These are phyloP conservation scores for Talaromyces thailandensis DNA, from an alignment of 495 filamentous ascomycete genomes.

Conservation along the genomic window DNA sequence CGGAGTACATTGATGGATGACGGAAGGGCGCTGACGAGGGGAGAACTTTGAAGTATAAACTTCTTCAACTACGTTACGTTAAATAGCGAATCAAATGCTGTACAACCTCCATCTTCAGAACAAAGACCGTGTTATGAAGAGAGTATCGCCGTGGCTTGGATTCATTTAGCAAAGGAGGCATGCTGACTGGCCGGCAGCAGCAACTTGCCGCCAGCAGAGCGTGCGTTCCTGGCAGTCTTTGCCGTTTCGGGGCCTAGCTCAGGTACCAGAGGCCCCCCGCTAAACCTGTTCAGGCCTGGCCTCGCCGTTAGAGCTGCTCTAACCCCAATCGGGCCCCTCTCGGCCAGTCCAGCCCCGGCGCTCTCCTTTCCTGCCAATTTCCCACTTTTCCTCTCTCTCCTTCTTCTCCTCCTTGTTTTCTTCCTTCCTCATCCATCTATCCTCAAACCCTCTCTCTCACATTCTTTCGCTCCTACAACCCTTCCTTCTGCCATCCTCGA, in stretches of 20 bases:
- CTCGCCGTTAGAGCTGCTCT: neutral
- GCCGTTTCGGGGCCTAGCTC: neutral
- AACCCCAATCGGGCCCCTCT: neutral
- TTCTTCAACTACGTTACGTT: neutral
- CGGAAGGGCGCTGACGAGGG: neutral
- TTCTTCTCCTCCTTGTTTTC: slow-evolving; percentile 41
- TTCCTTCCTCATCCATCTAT: slow-evolving; percentile 18
- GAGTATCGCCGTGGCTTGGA: neutral
- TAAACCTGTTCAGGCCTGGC: neutral
- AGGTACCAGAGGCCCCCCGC: neutral
- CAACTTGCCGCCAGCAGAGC: slow-evolving; percentile 4
- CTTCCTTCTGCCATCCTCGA: slow-evolving; percentile 17
- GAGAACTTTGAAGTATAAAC: neutral
- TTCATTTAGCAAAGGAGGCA: neutral
- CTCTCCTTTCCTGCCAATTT: slow-evolving; percentile 10
- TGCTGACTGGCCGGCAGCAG: neutral
- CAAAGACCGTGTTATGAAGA: neutral
- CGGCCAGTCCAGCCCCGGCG: neutral
- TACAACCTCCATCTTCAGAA: neutral
- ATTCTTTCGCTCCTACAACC: slow-evolving; percentile 23
- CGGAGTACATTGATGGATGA: neutral
- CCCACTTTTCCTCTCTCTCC: slow-evolving; percentile 25
- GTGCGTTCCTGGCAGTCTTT: neutral
- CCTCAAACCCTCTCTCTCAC: slow-evolving; percentile 15
- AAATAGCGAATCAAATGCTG: neutral